Percentiles rank a stretch among this genome's conserved stretches.
Evolutionary conservation across 148 eudicot genomes (phyloP).

Genomic region (Diospyros lotus): DNA sequence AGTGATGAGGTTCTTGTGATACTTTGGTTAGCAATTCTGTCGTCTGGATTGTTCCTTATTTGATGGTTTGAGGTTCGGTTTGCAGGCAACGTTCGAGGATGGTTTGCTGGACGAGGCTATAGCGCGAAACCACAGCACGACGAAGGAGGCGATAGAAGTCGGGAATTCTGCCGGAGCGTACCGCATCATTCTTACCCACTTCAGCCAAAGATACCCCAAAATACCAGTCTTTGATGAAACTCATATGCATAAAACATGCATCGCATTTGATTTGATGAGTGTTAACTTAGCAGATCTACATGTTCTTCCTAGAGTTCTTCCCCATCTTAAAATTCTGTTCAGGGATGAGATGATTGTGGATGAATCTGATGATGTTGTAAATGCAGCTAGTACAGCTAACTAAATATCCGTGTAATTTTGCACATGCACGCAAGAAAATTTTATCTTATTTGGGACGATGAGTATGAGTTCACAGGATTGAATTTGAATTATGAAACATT

Average conservation of each 20-base stretch:
- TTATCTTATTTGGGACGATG: no score
- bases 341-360: conserved; percentile 62
- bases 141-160: conserved; percentile 77
- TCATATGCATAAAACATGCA: conserved; percentile 80
- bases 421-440: no score
- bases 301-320: conserved; percentile 73
- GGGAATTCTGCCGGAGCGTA: conserved; percentile 80
- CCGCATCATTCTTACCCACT: conserved; percentile 84
- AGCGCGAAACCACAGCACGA: conserved; percentile 94
- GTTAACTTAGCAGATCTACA: conserved; percentile 78
- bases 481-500: no score
- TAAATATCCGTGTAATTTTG: not conserved
- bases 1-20: not conserved
- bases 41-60: not conserved
- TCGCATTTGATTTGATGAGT: conserved; percentile 93
- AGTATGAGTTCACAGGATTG: no score
- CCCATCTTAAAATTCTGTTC: conserved; percentile 67
- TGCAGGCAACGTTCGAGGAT: conserved; percentile 97
- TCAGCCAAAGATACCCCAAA: conserved; percentile 95
- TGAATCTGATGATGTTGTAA: conserved; percentile 53
- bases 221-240: conserved; percentile 77
- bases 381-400: conserved; percentile 28
- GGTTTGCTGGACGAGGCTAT: conserved; percentile 76
- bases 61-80: not conserved
- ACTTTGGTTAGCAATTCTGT: not conserved